Evolutionary conservation across 495 filamentous ascomycete genomes (phyloP), one percentile per base, ranked within the genome.

Genomic region (Aspergillus diversus): DNA sequence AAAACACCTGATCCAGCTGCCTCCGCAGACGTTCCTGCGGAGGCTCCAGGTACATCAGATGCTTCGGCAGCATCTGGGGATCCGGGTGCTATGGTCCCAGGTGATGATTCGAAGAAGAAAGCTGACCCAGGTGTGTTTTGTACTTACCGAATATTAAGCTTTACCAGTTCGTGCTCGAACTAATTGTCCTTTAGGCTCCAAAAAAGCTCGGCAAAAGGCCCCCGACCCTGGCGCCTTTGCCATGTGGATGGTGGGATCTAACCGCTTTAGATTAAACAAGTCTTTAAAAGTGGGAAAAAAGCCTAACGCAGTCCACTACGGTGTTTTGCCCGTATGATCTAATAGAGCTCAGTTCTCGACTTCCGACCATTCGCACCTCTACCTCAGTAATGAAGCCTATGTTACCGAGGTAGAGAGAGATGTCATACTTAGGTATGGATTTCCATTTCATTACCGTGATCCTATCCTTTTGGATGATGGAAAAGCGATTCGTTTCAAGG

Each of bases 171-270:
- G 42, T 46, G 7, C 21, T 27, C 21, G 1, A 43, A 5, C 39
- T 7, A n/a, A 7, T 33, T 5, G 27, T 42, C 12, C 12, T 13
- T 3, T 57, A 75, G 74, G 60, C 8, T 17, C 60, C 15, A 80
- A 78, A 58, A 80, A 75, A 60, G 61, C 71, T 5, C 65, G 63
- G 11, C 57, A 54, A 32, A 73, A 67, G 47, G 60, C 65, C 48
- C 57, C 63, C 13, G 70, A 74, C 21, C 74, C 73, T 39, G 67
- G 71, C n/a, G 65, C 71, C 16, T 77, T 80, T 61, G 71, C 77
- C 1, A 71, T 69, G 66, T 80, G 77, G 77, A 75, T 80, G 73
- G 70, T 77, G 56, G 77, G 77, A 27, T 65, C 67, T 51, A 69
- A 68, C 32, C 68, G 73, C 33, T 59, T 68, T 13, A 73, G 63